Conservation (phyloP, 1,284 basidiomycete genomes). For the Cerrena zonata region DNA sequence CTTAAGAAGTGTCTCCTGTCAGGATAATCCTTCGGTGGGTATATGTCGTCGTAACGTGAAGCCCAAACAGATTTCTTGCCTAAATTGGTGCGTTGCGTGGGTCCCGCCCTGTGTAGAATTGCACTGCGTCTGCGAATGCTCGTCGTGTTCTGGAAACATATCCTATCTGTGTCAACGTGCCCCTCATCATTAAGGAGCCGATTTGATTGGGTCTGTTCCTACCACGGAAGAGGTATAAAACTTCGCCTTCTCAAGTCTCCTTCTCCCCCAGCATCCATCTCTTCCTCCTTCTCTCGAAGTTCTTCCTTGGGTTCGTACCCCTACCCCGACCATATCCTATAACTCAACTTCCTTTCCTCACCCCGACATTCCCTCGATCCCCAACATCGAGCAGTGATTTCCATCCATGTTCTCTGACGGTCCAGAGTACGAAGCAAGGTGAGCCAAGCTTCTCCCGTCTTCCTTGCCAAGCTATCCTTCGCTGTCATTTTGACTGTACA, state of each 20-base stretch:
- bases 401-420: conserved; percentile 27
- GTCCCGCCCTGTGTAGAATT: background rate
- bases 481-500: background rate
- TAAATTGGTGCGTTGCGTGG: background rate
- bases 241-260: background rate
- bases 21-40: background rate
- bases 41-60: conserved; percentile 6
- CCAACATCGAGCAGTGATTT: too few relatives aligned
- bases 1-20: background rate
- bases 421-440: conserved; percentile 29
- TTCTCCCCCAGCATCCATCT: background rate
- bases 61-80: background rate
- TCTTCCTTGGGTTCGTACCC: too few relatives aligned
- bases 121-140: background rate
- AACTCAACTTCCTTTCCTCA: background rate
- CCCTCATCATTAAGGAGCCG: conserved; percentile 9
- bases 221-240: background rate
- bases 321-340: background rate
- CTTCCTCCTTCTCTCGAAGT: background rate
- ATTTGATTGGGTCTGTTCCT: background rate
- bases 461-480: background rate
- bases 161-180: conserved; percentile 5
- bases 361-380: background rate
- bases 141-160: conserved; percentile 1
- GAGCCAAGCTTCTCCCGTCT: conserved; percentile 5